Evolutionary conservation across 495 filamentous ascomycete genomes (phyloP).

Genomic region (Penicillium cataractarum): DNA sequence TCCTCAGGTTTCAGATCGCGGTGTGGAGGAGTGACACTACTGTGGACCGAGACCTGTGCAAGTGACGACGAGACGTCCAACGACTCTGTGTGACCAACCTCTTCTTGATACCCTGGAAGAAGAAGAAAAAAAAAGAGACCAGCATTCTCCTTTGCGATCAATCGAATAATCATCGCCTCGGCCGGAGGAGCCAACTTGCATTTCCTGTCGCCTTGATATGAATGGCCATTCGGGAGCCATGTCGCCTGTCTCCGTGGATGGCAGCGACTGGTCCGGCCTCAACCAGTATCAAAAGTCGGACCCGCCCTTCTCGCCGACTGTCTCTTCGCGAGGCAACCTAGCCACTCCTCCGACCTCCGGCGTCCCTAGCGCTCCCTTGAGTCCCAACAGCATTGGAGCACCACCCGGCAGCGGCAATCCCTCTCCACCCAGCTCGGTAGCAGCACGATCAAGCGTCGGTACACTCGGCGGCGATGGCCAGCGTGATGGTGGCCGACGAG

Average conservation of each 20-base stretch:
- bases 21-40: constrained; percentile 17
- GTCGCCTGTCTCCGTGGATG: constrained; percentile 80
- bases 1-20: constrained; percentile 21
- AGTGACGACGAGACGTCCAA: constrained; percentile 6
- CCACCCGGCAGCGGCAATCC: constrained; percentile 60
- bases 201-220: constrained; percentile 45
- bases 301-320: constrained; percentile 55
- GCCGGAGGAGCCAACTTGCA: constrained; percentile 7
- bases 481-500: constrained; percentile 51
- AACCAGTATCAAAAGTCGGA: constrained; percentile 70
- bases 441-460: constrained; percentile 72
- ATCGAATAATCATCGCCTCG: constrained; percentile 1
- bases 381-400: constrained; percentile 50
- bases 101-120: no score
- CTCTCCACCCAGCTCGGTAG: constrained; percentile 85
- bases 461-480: constrained; percentile 62
- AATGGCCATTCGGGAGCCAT: constrained; percentile 68
- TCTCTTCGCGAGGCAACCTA: constrained; percentile 62
- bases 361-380: constrained; percentile 55
- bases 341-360: constrained; percentile 73
- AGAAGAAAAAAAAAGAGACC: background rate
- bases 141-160: background rate
- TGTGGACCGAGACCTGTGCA: constrained; percentile 10
- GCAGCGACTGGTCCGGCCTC: constrained; percentile 87
- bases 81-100: background rate